A percentile compares a stretch with the other conserved stretches of the same genome.
Evolutionary conservation across 495 filamentous ascomycete species (phyloP).

Genomic region (Parathielavia appendiculata): DNA sequence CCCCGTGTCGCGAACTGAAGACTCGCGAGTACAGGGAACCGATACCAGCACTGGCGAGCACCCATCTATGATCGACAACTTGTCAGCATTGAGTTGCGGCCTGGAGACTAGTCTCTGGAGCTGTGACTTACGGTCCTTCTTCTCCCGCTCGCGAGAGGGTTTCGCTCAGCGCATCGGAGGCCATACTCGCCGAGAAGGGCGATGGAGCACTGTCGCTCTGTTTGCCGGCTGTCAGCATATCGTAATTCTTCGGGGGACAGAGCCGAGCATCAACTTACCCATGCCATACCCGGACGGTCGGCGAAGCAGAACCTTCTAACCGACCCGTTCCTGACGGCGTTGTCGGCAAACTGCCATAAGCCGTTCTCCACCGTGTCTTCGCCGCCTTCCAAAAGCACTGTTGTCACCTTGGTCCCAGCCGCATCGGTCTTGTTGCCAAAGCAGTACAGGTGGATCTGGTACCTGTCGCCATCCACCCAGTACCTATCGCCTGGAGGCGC

Average conservation of each 20-base stretch:
- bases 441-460: slow-evolving; percentile 81
- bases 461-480: slow-evolving; percentile 74
- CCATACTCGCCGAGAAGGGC: slow-evolving; percentile 86
- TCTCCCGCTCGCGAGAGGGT: slow-evolving; percentile 75
- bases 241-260: not conserved
- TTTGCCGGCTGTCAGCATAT: not conserved
- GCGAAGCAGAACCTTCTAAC: slow-evolving; percentile 91
- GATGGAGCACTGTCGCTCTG: slow-evolving; percentile 84
- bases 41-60: slow-evolving; percentile 59
- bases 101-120: not conserved
- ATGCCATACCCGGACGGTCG: slow-evolving; percentile 84
- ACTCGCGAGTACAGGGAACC: slow-evolving; percentile 85
- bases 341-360: slow-evolving; percentile 64
- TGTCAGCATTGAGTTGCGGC: not conserved
- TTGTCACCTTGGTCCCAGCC: slow-evolving; percentile 51
- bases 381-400: slow-evolving; percentile 78
- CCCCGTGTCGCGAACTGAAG: slow-evolving; percentile 72
- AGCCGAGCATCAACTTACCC: slow-evolving; percentile 43
- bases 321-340: slow-evolving; percentile 62
- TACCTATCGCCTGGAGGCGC: slow-evolving; percentile 64
- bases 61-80: slow-evolving; percentile 45
- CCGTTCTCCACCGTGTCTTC: slow-evolving; percentile 70
- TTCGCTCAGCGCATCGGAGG: slow-evolving; percentile 77
- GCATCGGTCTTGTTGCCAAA: slow-evolving; percentile 57
- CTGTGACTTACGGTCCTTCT: slow-evolving; percentile 53